Conservation (phyloP, 1,139 yeast genomes). For the Yamadazyma diddensiae region DNA sequence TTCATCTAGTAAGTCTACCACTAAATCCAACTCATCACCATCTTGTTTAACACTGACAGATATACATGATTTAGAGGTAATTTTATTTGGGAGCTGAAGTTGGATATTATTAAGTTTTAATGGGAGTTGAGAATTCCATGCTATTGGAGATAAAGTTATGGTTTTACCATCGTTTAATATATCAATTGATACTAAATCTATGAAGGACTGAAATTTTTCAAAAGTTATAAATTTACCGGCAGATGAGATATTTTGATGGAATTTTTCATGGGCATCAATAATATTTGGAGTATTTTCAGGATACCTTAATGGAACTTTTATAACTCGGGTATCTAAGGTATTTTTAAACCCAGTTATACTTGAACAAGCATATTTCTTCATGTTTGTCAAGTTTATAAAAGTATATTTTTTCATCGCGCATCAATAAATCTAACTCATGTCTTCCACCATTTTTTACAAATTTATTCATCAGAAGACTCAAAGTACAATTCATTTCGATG, state of each 20-base stretch:
- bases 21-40: conserved; percentile 15
- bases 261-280: conserved; percentile 21
- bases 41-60: conserved; percentile 16
- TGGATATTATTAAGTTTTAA: conserved; percentile 26
- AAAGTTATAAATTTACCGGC: conserved; percentile 27
- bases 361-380: conserved; percentile 17
- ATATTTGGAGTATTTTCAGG: conserved; percentile 6
- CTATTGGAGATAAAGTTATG: conserved; percentile 30
- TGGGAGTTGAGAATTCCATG: conserved; percentile 21
- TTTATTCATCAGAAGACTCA: conserved; percentile 83
- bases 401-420: not conserved
- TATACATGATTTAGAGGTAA: conserved; percentile 24
- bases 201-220: conserved; percentile 13
- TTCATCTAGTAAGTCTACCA: conserved; percentile 28
- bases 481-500: conserved; percentile 84
- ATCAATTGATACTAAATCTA: conserved; percentile 26
- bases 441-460: conserved; percentile 84
- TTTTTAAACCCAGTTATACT: conserved; percentile 25
- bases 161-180: conserved; percentile 30
- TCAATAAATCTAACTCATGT: conserved; percentile 46
- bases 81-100: conserved; percentile 33
- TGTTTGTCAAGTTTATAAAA: conserved; percentile 1
- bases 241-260: conserved; percentile 20
- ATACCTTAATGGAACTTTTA: conserved; percentile 35
- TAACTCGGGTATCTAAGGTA: conserved; percentile 19